Base-by-base conservation (phyloP, 306 rosid species). In the Quercus wislizeni region DNA sequence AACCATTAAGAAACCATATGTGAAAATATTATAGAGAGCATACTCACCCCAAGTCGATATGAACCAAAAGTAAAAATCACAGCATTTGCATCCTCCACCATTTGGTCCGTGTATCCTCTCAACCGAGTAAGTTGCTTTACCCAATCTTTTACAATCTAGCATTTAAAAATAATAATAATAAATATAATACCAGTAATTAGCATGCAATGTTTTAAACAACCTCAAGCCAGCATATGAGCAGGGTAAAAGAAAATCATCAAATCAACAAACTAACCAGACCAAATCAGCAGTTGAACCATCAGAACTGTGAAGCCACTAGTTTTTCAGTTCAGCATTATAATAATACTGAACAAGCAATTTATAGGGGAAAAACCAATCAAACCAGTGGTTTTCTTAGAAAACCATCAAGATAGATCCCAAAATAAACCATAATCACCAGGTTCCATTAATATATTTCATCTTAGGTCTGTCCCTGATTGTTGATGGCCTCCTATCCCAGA, bases 21-120 rank as follows among this genome's bases (percentile, higher is more conserved):
- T 3, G 14, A 57, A 55, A 73, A 6, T 6, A 62, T 25, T 13
- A 51, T 14, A n/a, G 56, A 21, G 74, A 72, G 62, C 0, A 38
- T 76, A 87, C 94, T 89, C 71, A 94, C 99, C 54, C 99, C 99
- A 51, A 94, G 92, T 15, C 97, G 87, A 75, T 86, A 92, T 74
- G 86, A 69, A 75, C 90, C 90, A 82, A 77, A 79, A 57, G 86
- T 83, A 25, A 84, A 21, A 14, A 94, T 91, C 51, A 85, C 77
- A 61, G 97, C 97, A 90, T 94, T 94, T 67, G 97, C 97, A 20
- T 91, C 93, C 87, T 92, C 92, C 79, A 90, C 97, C 99, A 92
- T 94, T 85, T 90, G 99, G 83, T 91, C 99, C 2, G 93, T 87
- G 86, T 94, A 94, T 81, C 99, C 97, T 73, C 90, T 88, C 52